Evolutionary conservation across 768 basidiomycete species (phyloP).

Genomic region (Amanita rubescens): DNA sequence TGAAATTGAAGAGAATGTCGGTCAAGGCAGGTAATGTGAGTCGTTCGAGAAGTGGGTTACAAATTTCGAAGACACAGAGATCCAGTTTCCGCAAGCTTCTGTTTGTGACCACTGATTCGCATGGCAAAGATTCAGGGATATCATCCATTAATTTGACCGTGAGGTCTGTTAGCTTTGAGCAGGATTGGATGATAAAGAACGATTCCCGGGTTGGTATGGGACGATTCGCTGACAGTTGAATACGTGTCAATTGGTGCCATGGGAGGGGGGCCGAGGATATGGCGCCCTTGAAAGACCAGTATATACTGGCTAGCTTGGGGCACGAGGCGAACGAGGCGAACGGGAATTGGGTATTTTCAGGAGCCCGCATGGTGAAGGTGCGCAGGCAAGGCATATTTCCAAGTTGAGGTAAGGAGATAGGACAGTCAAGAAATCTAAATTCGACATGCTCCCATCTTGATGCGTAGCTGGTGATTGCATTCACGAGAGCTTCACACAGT

Average conservation of each 20-base stretch:
- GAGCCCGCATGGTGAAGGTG: no score
- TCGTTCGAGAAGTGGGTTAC: not conserved
- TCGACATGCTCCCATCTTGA: not conserved
- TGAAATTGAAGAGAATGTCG: not conserved
- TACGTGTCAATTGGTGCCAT: not conserved
- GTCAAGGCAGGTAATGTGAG: no score
- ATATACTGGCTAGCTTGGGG: not conserved
- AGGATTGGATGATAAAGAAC: not conserved
- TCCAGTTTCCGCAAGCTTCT: no score
- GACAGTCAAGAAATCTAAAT: not conserved
- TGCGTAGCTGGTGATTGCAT: not conserved
- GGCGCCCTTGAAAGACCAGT: not conserved
- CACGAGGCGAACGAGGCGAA: not conserved
- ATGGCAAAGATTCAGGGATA: no score
- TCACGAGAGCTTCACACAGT: not conserved
- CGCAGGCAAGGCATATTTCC: no score
- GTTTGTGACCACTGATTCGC: no score
- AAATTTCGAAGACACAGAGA: no score
- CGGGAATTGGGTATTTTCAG: not conserved
- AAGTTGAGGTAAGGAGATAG: not conserved
- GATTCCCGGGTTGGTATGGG: not conserved
- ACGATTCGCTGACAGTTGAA: not conserved
- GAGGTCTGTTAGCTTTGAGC: not conserved
- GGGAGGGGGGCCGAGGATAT: not conserved
- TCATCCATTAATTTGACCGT: not conserved